A percentile compares a stretch with the other conserved stretches of the same genome.
phyloP scores from a whole-genome alignment of 208 protist species.

The Leishmania aethiopica region DNA sequence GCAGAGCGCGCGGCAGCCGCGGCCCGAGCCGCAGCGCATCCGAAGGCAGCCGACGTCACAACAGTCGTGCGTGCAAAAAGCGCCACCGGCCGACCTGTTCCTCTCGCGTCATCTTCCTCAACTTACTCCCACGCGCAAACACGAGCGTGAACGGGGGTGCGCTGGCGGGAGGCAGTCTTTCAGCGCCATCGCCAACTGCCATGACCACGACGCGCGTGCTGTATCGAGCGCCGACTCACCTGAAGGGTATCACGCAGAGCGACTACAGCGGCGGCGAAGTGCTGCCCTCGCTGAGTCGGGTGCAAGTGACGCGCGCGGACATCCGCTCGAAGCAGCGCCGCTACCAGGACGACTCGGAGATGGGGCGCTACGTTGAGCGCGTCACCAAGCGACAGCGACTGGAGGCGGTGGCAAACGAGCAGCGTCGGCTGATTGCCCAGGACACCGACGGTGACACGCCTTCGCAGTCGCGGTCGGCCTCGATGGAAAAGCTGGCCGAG shows the following conservation, averaged over 20 bases:
- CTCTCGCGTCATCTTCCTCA: background rate
- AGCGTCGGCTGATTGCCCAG: conserved; percentile 11
- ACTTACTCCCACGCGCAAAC: background rate
- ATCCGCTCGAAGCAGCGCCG: conserved; percentile 52
- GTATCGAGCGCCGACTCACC: conserved; percentile 19
- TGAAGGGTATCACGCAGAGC: conserved; percentile 35
- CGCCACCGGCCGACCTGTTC: background rate
- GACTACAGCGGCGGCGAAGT: conserved; percentile 69
- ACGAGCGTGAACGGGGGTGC: background rate
- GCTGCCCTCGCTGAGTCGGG: conserved; percentile 65
- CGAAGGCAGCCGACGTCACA: background rate
- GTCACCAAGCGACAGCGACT: conserved; percentile 51
- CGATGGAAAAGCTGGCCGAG: background rate
- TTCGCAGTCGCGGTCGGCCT: background rate
- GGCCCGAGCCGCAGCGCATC: conserved; percentile 6
- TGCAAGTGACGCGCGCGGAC: conserved; percentile 62
- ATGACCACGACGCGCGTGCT: conserved; percentile 21
- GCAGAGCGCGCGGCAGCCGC: conserved; percentile 4
- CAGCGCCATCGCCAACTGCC: background rate
- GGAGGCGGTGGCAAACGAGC: conserved; percentile 46
- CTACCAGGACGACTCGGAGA: conserved; percentile 72
- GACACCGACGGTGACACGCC: background rate
- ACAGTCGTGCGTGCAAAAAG: background rate
- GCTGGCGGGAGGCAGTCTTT: background rate
- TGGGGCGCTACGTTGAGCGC: conserved; percentile 41